Evolutionary conservation across 106 monocot genomes (phyloP), one percentile per base, ranked within the genome.

Genomic region (Dendrobium nobile): DNA sequence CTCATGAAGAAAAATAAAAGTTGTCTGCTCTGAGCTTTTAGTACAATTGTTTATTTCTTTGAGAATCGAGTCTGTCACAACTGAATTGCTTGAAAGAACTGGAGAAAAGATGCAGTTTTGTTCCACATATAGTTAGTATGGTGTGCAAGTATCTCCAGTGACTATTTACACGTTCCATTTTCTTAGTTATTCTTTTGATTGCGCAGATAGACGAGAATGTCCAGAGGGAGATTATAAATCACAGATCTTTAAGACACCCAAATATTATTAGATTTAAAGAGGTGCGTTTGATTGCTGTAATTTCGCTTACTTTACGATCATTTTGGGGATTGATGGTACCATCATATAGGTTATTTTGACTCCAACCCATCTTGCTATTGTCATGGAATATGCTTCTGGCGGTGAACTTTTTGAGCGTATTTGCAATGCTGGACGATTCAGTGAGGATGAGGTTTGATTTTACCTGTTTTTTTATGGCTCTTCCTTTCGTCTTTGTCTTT

Each of bases 381-480:
- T 82, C 10, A 82, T 82, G 82, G 82, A 82, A 78, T 82, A 77
- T 82, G 82, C 82, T 68, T 42, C 82, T 54, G 82, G 82, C n/a
- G 82, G 82, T 67, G 82, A 82, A 47, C 68, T 82, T 27, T 82
- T 82, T 77, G 77, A 82, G 24, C 77, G 70, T 17, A 82, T 82
- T 68, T 82, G 82, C 70, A 78, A 77, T 27, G 82, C 82, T 37
- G 82, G 82, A 31, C 44, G 77, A 8, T 78, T 82, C 82, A 82
- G 77, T 77, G 82, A 82, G 70, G 86, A 86, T 79, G 86, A 86
- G 86, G 86, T 86, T 56, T 79, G 40, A 4, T 9, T 43, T 79
- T 41, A 31, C 54, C 11, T 11, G 7, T 58, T 58, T 76, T 16
- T 4, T 24, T 26, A 10, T 2, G 5, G 9, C 19, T 76, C 26